Conservation (phyloP, 345 rosid genomes). For the Durio zibethinus region DNA sequence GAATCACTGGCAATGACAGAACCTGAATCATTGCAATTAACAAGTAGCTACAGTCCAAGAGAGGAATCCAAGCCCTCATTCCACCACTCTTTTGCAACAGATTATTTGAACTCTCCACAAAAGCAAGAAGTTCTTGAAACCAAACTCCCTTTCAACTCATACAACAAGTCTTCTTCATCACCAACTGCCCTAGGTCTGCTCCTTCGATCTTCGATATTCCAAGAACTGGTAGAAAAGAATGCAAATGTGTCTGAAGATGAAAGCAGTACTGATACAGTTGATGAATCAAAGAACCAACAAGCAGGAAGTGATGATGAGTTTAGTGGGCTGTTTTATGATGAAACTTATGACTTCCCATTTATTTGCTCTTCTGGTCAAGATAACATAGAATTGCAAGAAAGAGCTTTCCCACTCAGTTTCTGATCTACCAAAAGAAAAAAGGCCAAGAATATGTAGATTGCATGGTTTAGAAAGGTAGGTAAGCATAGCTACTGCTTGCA, state of each 20-base stretch:
- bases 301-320: slow-evolving; percentile 36
- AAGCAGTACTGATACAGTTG: slow-evolving; percentile 22
- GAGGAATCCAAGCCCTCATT: slow-evolving; percentile 34
- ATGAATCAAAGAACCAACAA: slow-evolving; percentile 9
- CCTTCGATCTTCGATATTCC: slow-evolving; percentile 52
- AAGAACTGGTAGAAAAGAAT: slow-evolving; percentile 54
- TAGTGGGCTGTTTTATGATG: slow-evolving; percentile 35
- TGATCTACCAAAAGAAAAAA: slow-evolving; percentile 19
- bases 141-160: slow-evolving; percentile 13
- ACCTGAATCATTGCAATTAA: slow-evolving; percentile 13
- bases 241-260: slow-evolving; percentile 31
- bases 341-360: slow-evolving; percentile 28
- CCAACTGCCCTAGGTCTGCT: slow-evolving; percentile 58
- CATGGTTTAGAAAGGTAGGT: neutral
- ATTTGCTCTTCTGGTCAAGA: slow-evolving; percentile 29
- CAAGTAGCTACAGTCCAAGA: slow-evolving; percentile 20
- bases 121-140: slow-evolving; percentile 28
- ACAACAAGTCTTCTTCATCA: slow-evolving; percentile 34
- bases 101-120: slow-evolving; percentile 16
- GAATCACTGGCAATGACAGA: slow-evolving; percentile 22
- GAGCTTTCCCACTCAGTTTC: slow-evolving; percentile 31
- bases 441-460: neutral
- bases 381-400: slow-evolving; percentile 29
- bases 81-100: slow-evolving; percentile 21
- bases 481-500: neutral